These are phyloP conservation scores for Backusella tuberculispora DNA, from an alignment of 192 early-diverging fungal species.

Conservation along the genomic window DNA sequence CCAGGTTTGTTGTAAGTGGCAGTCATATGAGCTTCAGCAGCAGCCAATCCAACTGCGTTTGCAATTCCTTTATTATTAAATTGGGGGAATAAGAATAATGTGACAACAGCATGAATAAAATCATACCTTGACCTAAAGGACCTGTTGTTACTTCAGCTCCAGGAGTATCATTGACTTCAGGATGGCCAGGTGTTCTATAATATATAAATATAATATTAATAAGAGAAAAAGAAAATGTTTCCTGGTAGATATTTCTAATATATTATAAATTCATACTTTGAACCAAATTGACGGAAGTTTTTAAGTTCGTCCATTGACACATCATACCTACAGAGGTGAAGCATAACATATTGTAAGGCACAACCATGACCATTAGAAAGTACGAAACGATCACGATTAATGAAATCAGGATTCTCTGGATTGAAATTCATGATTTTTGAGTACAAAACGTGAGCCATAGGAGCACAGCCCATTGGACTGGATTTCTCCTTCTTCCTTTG, in stretches of 20 bases:
- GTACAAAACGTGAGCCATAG: conserved; percentile 91
- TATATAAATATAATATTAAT: too few species aligned
- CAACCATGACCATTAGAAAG: conserved; percentile 97
- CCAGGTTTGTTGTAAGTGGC: conserved; percentile 91
- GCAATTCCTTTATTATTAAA: conserved; percentile 62
- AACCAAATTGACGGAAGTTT: conserved; percentile 78
- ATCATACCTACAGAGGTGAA: conserved; percentile 89
- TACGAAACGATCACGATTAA: conserved; percentile 96
- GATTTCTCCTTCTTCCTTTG: too few species aligned
- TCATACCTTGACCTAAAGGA: conserved; percentile 95
- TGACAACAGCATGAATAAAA: too few species aligned
- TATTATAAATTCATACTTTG: conserved; percentile 58
- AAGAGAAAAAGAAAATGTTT: too few species aligned
- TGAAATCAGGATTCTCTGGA: conserved; percentile 85
- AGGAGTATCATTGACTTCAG: conserved; percentile 81
- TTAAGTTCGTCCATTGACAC: conserved; percentile 90
- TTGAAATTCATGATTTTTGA: conserved; percentile 78
- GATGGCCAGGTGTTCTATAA: conserved; percentile 92
- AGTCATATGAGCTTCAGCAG: conserved; percentile 84
- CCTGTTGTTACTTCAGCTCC: conserved; percentile 98
- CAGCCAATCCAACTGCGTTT: conserved; percentile 91
- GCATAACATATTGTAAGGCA: conserved; percentile 86
- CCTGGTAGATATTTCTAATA: too few species aligned
- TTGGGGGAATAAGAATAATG: background rate
- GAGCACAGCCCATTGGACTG: conserved; percentile 97